Percentiles rank a stretch among this genome's conserved stretches.
phyloP scores from a whole-genome alignment of 306 rosid genomes.

The Corylus americana region DNA sequence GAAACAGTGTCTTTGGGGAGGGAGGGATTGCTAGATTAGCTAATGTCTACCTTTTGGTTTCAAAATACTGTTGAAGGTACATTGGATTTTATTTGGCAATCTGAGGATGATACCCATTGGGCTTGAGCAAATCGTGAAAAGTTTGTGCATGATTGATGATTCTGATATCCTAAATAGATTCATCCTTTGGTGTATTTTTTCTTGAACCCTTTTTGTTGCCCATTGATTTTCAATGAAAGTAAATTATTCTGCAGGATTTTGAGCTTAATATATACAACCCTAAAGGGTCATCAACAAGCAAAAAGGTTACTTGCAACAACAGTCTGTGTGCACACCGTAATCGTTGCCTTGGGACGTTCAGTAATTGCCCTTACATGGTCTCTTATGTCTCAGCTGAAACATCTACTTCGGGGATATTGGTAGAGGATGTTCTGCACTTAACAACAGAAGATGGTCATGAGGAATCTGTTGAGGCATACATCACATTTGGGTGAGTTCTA shows the following conservation, averaged over 20 bases:
- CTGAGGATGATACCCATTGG: constrained; percentile 4
- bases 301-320: constrained; percentile 69
- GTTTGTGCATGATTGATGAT: background rate
- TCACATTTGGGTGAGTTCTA: constrained; percentile 81
- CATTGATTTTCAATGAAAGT: background rate
- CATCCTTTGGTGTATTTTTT: constrained; percentile 1
- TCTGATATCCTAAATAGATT: background rate
- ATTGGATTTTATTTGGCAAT: background rate
- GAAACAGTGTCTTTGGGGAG: background rate
- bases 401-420: constrained; percentile 76
- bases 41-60: background rate
- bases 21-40: background rate
- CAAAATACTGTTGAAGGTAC: background rate
- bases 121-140: background rate
- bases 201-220: background rate
- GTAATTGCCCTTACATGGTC: constrained; percentile 83
- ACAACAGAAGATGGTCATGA: constrained; percentile 53
- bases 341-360: constrained; percentile 57
- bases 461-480: constrained; percentile 63
- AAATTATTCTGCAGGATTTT: constrained; percentile 55
- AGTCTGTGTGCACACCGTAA: constrained; percentile 61
- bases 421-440: constrained; percentile 84
- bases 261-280: constrained; percentile 79
- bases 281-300: constrained; percentile 76
- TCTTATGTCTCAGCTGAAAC: constrained; percentile 90